These are phyloP conservation scores for Carex littledalei DNA, from an alignment of 176 grass and related monocot genomes.

Conservation along the genomic window DNA sequence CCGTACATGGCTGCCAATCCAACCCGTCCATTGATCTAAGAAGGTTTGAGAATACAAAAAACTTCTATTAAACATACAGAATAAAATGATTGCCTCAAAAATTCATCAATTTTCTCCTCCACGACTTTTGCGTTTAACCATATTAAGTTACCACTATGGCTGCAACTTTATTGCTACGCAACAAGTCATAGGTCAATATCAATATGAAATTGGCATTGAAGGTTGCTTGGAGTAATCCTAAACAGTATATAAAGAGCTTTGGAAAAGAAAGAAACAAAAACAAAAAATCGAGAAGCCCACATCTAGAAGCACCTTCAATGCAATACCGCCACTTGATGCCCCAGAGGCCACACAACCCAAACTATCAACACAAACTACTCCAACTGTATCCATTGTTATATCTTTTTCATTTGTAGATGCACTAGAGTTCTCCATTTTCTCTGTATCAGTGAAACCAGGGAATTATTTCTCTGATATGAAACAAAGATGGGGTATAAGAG, in stretches of 20 bases:
- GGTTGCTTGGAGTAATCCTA: too few relatives aligned
- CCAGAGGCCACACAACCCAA: conserved; percentile 70
- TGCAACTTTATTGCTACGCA: background rate
- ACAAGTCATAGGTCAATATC: background rate
- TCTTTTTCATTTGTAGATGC: conserved; percentile 31
- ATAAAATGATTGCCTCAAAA: background rate
- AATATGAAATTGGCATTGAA: conserved; percentile 5
- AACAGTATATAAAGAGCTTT: too few relatives aligned
- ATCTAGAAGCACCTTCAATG: conserved; percentile 50
- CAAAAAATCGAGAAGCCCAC: background rate
- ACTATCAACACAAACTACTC: conserved; percentile 69
- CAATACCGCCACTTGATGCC: conserved; percentile 93
- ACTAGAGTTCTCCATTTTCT: conserved; percentile 24
- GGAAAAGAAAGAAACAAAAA: too few relatives aligned
- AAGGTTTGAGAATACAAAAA: conserved; percentile 6
- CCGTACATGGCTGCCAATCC: conserved; percentile 97
- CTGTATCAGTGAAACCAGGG: conserved; percentile 18
- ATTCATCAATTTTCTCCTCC: background rate
- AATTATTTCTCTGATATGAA: too few relatives aligned
- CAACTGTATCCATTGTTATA: conserved; percentile 82
- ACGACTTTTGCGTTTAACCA: background rate
- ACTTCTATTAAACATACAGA: background rate
- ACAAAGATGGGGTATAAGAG: too few relatives aligned
- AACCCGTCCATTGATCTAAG: conserved; percentile 78
- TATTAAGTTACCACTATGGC: background rate